Evolutionary conservation across 1,284 basidiomycete species (phyloP).

Genomic region (Marasmius sp.): DNA sequence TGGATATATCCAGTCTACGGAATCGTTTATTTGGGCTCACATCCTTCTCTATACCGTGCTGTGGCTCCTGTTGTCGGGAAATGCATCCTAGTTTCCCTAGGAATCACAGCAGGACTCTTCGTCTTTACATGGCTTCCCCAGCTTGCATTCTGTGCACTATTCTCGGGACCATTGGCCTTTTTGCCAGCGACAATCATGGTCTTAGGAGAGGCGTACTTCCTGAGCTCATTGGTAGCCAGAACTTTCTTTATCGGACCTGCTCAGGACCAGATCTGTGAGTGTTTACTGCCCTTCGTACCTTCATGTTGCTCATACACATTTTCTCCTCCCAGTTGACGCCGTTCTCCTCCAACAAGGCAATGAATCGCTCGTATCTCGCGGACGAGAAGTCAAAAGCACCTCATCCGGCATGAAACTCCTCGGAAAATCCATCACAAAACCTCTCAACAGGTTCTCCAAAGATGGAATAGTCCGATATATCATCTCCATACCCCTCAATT

Average conservation of each 20-base stretch:
- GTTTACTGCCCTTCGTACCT: conserved; percentile 15
- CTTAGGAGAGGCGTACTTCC: conserved; percentile 36
- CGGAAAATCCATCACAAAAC: conserved; percentile 37
- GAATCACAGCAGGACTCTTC: conserved; percentile 52
- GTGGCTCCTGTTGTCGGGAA: conserved; percentile 40
- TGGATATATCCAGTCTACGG: conserved; percentile 39
- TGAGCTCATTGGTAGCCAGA: conserved; percentile 48
- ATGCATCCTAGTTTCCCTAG: conserved; percentile 35
- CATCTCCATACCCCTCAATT: conserved; percentile 60
- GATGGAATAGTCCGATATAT: conserved; percentile 45
- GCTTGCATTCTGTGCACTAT: conserved; percentile 60
- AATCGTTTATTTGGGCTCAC: conserved; percentile 31
- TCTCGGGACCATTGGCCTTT: conserved; percentile 59
- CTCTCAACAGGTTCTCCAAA: conserved; percentile 34
- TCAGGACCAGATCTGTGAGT: conserved; percentile 37
- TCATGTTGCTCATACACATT: conserved; percentile 15
- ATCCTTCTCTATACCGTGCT: conserved; percentile 35
- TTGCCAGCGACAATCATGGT: conserved; percentile 38
- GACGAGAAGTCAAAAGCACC: conserved; percentile 29
- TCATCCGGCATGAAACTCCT: conserved; percentile 29
- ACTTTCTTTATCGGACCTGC: conserved; percentile 47
- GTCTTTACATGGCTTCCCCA: conserved; percentile 71
- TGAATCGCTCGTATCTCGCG: conserved; percentile 37
- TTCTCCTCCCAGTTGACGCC: conserved; percentile 36
- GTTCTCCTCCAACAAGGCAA: conserved; percentile 43